Base-by-base conservation (phyloP, 2,329 filamentous ascomycete species). In the Microcyclospora tardicrescens region DNA sequence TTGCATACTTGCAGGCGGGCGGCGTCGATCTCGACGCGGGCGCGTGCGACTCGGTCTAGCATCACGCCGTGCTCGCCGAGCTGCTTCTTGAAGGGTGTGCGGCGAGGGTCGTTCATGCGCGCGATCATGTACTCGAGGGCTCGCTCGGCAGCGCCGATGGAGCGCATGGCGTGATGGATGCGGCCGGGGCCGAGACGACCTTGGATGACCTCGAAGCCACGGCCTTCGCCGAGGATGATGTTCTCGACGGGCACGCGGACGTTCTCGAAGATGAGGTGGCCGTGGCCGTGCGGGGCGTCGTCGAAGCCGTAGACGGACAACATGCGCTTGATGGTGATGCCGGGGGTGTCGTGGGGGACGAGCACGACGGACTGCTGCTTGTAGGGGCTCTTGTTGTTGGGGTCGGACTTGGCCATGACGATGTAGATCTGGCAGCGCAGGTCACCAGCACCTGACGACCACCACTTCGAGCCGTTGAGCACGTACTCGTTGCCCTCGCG, bases 131-230 rank as follows among this genome's bases (percentile, higher is more conserved):
- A 94, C 57, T 96, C 89, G 16, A 98, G 75, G 1, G 87, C 91
- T 49, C 79, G 77, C 64, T 98, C 91, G 13, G 91, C 77, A 37
- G 85, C 81, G 38, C 91, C 91, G 57, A 98, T 91, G 43, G 78
- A 80, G 48, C 91, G 79, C 91, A 98, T 98, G 43, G 86, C 85
- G 66, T 98, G 91, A 67, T 98, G 91, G 59, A 98, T 96, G 42
- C 91, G 83, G 28, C 91, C 91, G 1, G 91, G 91, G 1, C 91
- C 91, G 16, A 98, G 79, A 51, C 91, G 84, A 41, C 91, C 91
- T 62, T 98, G 91, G 57, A 98, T 95, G 58, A 98, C 94, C 64
- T 98, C 91, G 61, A 98, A 98, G 14, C 91, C 91, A 46, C 84
- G 79, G 48, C 91, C 91, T 61, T 91, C 84, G 43, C 91, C 89